These are phyloP conservation scores for Avena sativa DNA, from an alignment of 176 grass and related monocot species.

Conservation along the genomic window DNA sequence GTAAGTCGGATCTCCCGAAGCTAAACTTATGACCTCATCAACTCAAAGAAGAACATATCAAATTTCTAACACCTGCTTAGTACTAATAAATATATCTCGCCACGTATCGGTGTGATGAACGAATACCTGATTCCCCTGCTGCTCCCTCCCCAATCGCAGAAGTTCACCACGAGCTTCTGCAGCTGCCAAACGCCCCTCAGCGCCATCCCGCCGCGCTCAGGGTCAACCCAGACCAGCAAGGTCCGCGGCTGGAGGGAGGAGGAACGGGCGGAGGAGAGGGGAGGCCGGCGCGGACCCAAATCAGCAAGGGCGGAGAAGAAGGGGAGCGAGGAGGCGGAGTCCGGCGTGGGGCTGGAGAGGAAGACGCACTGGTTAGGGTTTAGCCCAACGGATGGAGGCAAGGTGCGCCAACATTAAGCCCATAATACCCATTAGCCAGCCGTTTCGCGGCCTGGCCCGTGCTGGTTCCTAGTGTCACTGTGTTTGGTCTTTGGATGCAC, in stretches of 20 bases:
- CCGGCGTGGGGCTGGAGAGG: background rate
- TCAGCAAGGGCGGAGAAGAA: background rate
- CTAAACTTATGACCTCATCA: background rate
- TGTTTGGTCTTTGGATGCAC: no score
- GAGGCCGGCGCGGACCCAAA: background rate
- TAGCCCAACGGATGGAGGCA: background rate
- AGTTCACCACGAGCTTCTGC: conserved; percentile 85
- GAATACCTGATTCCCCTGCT: conserved; percentile 83
- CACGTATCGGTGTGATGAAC: background rate
- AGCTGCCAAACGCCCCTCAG: conserved; percentile 89
- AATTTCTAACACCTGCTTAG: background rate
- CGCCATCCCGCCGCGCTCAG: conserved; percentile 52
- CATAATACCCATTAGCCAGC: background rate
- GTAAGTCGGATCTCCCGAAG: conserved; percentile 5
- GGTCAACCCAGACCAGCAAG: background rate
- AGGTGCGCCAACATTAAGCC: background rate
- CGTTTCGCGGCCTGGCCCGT: background rate
- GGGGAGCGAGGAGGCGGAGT: background rate
- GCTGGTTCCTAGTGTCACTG: no score
- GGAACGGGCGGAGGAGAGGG: background rate
- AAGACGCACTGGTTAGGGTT: conserved; percentile 7
- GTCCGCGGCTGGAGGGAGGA: background rate
- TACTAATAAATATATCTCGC: background rate
- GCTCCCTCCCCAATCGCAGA: conserved; percentile 81
- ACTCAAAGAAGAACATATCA: background rate